Conservation (phyloP, 345 rosid species). For the Laguncularia racemosa region DNA sequence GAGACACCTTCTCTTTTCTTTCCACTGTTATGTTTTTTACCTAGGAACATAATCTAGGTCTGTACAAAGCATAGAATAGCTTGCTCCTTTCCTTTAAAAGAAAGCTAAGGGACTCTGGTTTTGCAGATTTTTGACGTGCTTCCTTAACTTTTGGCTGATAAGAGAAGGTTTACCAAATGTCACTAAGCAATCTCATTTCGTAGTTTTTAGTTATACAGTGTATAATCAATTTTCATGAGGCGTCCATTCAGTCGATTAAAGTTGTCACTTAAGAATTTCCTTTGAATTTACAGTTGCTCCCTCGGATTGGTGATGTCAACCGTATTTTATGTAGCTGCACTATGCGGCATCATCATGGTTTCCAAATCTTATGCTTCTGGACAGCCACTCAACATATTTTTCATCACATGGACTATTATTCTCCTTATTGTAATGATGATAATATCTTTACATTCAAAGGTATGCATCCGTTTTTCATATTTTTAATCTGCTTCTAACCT, state of each 20-base stretch:
- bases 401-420: slow-evolving; percentile 65
- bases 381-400: slow-evolving; percentile 62
- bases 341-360: slow-evolving; percentile 49
- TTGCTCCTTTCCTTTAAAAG: no score
- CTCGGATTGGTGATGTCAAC: slow-evolving; percentile 58
- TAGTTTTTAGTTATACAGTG: not conserved
- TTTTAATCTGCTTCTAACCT: not conserved
- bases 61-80: no score
- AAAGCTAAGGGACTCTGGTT: no score
- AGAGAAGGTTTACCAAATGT: no score
- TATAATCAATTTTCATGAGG: not conserved
- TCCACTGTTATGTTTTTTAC: no score
- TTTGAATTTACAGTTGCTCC: slow-evolving; percentile 43
- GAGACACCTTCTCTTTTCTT: no score
- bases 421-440: slow-evolving; percentile 65
- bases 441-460: slow-evolving; percentile 69
- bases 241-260: not conserved
- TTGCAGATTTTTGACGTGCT: no score
- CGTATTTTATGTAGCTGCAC: slow-evolving; percentile 45
- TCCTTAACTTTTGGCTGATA: no score
- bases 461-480: slow-evolving; percentile 11
- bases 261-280: not conserved
- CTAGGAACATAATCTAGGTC: no score
- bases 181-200: no score
- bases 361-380: slow-evolving; percentile 43